Conservation (phyloP, 1,284 basidiomycete genomes). For the Cutaneotrichosporon dermatis region DNA sequence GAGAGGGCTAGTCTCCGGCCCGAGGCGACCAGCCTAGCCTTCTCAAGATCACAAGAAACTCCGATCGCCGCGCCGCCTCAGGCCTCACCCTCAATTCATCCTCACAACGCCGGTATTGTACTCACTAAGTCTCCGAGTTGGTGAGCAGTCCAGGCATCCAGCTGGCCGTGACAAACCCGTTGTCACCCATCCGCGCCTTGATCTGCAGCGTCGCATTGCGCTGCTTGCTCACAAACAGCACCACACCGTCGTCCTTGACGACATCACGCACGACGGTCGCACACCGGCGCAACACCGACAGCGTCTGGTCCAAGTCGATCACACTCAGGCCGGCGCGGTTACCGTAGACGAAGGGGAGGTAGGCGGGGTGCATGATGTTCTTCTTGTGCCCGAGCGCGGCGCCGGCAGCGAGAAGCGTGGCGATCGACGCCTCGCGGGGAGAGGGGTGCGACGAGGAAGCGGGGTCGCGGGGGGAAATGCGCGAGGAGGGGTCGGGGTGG, state of each 20-base stretch:
- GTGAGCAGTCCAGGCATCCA: constrained; percentile 95
- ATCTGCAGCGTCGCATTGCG: constrained; percentile 72
- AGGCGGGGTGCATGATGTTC: constrained; percentile 77
- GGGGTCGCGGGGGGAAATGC: not conserved
- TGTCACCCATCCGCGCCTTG: constrained; percentile 66
- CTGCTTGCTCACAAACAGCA: constrained; percentile 87
- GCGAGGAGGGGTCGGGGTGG: not conserved
- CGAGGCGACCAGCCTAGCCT: too few relatives aligned
- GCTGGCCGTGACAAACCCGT: constrained; percentile 76
- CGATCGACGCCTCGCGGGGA: constrained; percentile 56
- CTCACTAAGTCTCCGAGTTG: constrained; percentile 69
- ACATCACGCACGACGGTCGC: constrained; percentile 80
- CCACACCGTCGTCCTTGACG: constrained; percentile 72
- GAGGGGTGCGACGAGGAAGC: constrained; percentile 7
- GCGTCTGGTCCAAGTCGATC: constrained; percentile 91
- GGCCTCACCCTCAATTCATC: not conserved
- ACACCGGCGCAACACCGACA: constrained; percentile 85
- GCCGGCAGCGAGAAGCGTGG: constrained; percentile 84
- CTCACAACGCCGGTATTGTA: constrained; percentile 1
- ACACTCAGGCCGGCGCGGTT: constrained; percentile 82
- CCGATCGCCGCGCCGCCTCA: not conserved
- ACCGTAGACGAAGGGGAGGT: constrained; percentile 91
- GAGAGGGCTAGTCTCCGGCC: too few relatives aligned
- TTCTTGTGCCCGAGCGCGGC: constrained; percentile 90
- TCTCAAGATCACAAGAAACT: too few relatives aligned